Percentiles rank a stretch among this genome's conserved stretches.
These are phyloP conservation scores for Candida sanyaensis DNA, from an alignment of 1,139 yeast genomes.

Conservation along the genomic window DNA sequence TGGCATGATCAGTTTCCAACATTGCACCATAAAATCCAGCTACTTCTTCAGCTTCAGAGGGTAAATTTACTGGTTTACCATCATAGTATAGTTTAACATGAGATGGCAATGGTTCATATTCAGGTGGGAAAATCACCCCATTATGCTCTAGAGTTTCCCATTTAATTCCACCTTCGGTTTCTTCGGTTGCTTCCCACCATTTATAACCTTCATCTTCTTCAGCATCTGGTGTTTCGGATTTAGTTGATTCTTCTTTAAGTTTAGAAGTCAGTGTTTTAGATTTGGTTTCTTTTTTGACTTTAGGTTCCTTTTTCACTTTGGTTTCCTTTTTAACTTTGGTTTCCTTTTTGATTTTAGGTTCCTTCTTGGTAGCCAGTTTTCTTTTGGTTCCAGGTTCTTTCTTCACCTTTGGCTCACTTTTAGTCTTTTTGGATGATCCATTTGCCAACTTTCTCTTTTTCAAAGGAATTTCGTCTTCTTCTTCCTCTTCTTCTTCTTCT, in stretches of 20 bases:
- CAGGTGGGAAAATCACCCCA: slow-evolving; percentile 94
- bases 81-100: slow-evolving; percentile 75
- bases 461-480: slow-evolving; percentile 4
- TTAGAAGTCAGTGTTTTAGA: slow-evolving; percentile 3
- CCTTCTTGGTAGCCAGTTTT: slow-evolving; percentile 6
- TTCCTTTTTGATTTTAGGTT: background rate
- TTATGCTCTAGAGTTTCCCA: slow-evolving; percentile 87
- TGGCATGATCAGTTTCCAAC: slow-evolving; percentile 85
- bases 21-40: slow-evolving; percentile 94
- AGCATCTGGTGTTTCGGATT: slow-evolving; percentile 11
- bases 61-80: slow-evolving; percentile 71
- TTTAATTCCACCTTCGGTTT: slow-evolving; percentile 62
- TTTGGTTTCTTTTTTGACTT: slow-evolving; percentile 7
- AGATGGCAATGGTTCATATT: slow-evolving; percentile 83
- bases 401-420: slow-evolving; percentile 4
- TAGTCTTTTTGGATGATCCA: slow-evolving; percentile 5
- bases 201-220: slow-evolving; percentile 61
- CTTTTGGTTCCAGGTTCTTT: slow-evolving; percentile 2
- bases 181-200: slow-evolving; percentile 84
- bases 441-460: slow-evolving; percentile 9
- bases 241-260: slow-evolving; percentile 8
- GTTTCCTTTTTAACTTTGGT: background rate
- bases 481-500: too few relatives aligned
- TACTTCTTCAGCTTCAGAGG: slow-evolving; percentile 88
- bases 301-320: slow-evolving; percentile 6